These are phyloP conservation scores for Citrus sp. DNA, from an alignment of 345 rosid genomes.

Conservation along the genomic window DNA sequence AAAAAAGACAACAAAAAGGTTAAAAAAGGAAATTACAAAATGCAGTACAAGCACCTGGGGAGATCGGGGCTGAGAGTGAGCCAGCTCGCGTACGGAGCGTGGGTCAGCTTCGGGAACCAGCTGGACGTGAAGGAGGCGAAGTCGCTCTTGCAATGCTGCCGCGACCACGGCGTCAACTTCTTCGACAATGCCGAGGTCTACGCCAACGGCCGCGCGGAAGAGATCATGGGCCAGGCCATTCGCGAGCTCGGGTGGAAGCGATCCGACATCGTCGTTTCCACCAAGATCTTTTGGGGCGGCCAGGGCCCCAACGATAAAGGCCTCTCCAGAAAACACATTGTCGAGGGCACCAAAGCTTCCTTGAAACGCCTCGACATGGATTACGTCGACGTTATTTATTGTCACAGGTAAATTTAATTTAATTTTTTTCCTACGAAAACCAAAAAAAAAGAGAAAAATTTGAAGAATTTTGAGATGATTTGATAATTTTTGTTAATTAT, in stretches of 20 bases:
- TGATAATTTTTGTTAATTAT: background rate
- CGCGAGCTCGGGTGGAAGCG: slow-evolving; percentile 98
- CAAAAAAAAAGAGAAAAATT: too few relatives aligned
- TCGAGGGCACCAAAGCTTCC: slow-evolving; percentile 93
- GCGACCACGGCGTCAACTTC: slow-evolving; percentile 91
- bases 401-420: slow-evolving; percentile 47
- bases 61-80: slow-evolving; percentile 89
- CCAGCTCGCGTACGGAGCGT: slow-evolving; percentile 85
- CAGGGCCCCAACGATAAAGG: slow-evolving; percentile 95
- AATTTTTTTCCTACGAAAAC: background rate
- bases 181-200: slow-evolving; percentile 99
- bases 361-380: slow-evolving; percentile 93
- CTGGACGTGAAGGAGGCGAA: slow-evolving; percentile 96
- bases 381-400: slow-evolving; percentile 82
- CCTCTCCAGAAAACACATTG: slow-evolving; percentile 79
- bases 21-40: background rate
- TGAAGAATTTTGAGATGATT: too few relatives aligned
- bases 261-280: slow-evolving; percentile 84
- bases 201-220: slow-evolving; percentile 96
- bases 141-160: slow-evolving; percentile 86
- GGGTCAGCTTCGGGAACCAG: slow-evolving; percentile 98
- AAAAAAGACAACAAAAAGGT: too few relatives aligned
- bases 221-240: slow-evolving; percentile 98
- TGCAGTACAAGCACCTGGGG: slow-evolving; percentile 93
- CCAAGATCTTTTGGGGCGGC: slow-evolving; percentile 99